Evolutionary conservation across 2,329 filamentous ascomycete species (phyloP), one percentile per base, ranked within the genome.

Genomic region (Didymella pinodella): DNA sequence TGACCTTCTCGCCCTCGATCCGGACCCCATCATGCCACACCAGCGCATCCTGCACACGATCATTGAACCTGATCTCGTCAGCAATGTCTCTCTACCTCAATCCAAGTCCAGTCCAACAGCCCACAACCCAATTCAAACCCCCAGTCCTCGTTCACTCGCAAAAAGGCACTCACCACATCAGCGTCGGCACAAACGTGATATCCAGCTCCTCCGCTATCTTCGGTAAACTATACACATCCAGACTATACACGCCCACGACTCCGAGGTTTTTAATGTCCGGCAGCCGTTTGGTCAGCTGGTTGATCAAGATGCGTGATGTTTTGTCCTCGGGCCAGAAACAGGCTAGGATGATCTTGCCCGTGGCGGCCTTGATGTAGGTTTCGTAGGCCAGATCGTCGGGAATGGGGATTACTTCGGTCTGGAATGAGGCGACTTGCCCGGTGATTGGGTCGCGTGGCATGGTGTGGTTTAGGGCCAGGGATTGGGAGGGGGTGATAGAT

Each of bases 11-110:
- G 1, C 64, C 65, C 47, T 65, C 58, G 6, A 71, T 67, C 26
- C 59, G 56, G 12, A 67, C 66, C 2, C 68, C 68, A 25, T 67
- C 61, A 47, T 71, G 68, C 68, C 68, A 71, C 6, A 68, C 65
- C 40, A 69, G 48, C 11, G 68, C 51, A 57, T 71, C 68, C 46
- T 62, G 59, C 16, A 64, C 54, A 2, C 64, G 62, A 46, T 71
- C 65, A 31, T 56, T 59, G 28, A 68, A 71, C 56, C 56, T 59
- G 29, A 18, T 7, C 10, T 8, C 8, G 25, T 4, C 32, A 25
- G 54, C 34, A 2, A 2, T 11, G n/a, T 50, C 28, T 10, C 36
- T 5, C 31, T 12, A 8, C 7, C 31, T 32, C 16, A 14, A 12
- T 32, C 29, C 12, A 22, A 22, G 22, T 12, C 10, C 7, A 11